Evolutionary conservation across 164 flowering plant genomes (phyloP).

Genomic region (Taxillus chinensis): DNA sequence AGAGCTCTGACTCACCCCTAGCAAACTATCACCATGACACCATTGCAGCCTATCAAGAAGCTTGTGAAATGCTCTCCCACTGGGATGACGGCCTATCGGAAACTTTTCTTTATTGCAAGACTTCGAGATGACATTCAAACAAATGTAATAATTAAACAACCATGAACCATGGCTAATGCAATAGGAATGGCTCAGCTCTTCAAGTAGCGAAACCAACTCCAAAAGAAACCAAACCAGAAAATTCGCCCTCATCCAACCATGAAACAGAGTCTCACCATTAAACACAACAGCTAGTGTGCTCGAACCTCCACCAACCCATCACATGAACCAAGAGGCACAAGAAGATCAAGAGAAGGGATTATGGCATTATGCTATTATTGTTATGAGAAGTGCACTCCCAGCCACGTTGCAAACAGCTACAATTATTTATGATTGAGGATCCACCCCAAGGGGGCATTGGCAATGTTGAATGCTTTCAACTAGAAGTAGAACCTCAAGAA

Average conservation of each 20-base stretch:
- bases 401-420: not conserved
- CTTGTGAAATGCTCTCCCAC: not conserved
- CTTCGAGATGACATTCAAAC: not conserved
- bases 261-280: not conserved
- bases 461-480: not conserved
- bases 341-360: not conserved
- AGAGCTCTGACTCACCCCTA: not conserved
- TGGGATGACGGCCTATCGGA: not conserved
- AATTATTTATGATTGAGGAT: conserved; percentile 4
- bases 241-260: not conserved
- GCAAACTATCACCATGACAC: not conserved
- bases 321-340: not conserved
- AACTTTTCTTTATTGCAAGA: not conserved
- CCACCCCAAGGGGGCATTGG: conserved; percentile 2
- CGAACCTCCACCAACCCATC: not conserved
- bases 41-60: not conserved
- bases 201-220: not conserved
- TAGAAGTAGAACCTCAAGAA: conserved; percentile 2
- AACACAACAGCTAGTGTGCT: not conserved
- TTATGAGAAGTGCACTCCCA: not conserved
- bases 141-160: not conserved
- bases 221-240: not conserved
- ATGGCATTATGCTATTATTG: not conserved
- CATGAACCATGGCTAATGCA: not conserved
- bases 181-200: not conserved